Evolutionary conservation across 192 early-diverging fungal species (phyloP).

Genomic region (Backusella parvicylindrica): DNA sequence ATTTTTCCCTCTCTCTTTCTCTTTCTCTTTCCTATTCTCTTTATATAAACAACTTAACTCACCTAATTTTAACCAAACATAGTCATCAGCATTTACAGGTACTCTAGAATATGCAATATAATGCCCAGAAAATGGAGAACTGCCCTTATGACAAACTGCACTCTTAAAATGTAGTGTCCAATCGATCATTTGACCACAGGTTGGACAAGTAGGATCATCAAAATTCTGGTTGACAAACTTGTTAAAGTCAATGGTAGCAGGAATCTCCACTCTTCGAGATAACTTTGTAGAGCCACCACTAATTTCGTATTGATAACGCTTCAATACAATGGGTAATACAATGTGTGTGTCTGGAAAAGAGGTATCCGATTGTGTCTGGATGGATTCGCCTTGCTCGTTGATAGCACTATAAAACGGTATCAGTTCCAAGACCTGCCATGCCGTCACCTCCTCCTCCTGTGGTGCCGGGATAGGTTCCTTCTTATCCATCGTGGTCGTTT

Average conservation of each 20-base stretch:
- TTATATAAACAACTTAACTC: not conserved
- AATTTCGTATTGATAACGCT: not conserved
- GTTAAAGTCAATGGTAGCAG: not conserved
- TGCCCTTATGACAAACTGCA: not conserved
- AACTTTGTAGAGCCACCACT: not conserved
- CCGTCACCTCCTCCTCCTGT: not conserved
- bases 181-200: not conserved
- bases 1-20: not conserved
- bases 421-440: not conserved
- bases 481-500: not conserved
- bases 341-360: conserved; percentile 47
- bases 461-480: not conserved
- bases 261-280: not conserved
- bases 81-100: not conserved
- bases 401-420: not conserved
- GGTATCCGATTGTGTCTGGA: conserved; percentile 33
- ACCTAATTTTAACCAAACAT: not conserved
- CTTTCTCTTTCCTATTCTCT: not conserved
- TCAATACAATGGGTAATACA: not conserved
- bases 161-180: not conserved
- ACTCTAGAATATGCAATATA: not conserved
- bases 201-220: not conserved
- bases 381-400: not conserved
- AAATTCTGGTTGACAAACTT: not conserved
- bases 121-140: not conserved